These are phyloP conservation scores for Arctium lappa DNA, from an alignment of 129 eudicot species.

Conservation along the genomic window DNA sequence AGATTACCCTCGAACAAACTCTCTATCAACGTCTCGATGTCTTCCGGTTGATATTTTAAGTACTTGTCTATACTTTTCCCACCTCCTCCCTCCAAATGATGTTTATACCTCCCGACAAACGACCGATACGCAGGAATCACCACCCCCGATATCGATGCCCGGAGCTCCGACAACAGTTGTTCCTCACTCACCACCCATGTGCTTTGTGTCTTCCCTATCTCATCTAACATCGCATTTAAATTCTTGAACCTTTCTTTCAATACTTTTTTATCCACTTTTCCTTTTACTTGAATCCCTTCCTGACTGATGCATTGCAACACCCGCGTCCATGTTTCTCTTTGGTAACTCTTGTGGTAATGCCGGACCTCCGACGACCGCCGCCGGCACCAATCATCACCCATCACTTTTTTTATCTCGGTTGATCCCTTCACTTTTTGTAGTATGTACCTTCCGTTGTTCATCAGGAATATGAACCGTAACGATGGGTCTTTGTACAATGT, in stretches of 20 bases:
- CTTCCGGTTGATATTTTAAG: slow-evolving; percentile 86
- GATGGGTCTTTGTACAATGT: slow-evolving; percentile 60
- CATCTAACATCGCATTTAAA: slow-evolving; percentile 73
- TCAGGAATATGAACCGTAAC: slow-evolving; percentile 55
- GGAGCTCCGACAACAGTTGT: slow-evolving; percentile 81
- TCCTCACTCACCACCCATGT: slow-evolving; percentile 87
- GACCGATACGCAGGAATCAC: slow-evolving; percentile 91
- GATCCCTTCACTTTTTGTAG: slow-evolving; percentile 78
- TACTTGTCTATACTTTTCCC: slow-evolving; percentile 59
- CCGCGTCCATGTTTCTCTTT: slow-evolving; percentile 75
- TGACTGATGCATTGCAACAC: slow-evolving; percentile 54
- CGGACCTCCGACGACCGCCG: slow-evolving; percentile 68
- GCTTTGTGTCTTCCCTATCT: slow-evolving; percentile 72
- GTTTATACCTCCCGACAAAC: slow-evolving; percentile 73
- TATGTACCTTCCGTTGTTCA: slow-evolving; percentile 89
- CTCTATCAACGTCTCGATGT: slow-evolving; percentile 73
- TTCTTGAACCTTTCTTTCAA: slow-evolving; percentile 76
- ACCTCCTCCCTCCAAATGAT: slow-evolving; percentile 40
- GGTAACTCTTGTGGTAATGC: slow-evolving; percentile 79
- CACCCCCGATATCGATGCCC: slow-evolving; percentile 72
- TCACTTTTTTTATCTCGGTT: slow-evolving; percentile 46
- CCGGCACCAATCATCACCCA: slow-evolving; percentile 77
- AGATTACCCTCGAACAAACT: slow-evolving; percentile 71
- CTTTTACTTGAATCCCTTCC: slow-evolving; percentile 54
- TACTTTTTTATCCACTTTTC: slow-evolving; percentile 49